Base-by-base conservation (phyloP, 139 green algal species). In the Deuterostichococcus epilithicus region DNA sequence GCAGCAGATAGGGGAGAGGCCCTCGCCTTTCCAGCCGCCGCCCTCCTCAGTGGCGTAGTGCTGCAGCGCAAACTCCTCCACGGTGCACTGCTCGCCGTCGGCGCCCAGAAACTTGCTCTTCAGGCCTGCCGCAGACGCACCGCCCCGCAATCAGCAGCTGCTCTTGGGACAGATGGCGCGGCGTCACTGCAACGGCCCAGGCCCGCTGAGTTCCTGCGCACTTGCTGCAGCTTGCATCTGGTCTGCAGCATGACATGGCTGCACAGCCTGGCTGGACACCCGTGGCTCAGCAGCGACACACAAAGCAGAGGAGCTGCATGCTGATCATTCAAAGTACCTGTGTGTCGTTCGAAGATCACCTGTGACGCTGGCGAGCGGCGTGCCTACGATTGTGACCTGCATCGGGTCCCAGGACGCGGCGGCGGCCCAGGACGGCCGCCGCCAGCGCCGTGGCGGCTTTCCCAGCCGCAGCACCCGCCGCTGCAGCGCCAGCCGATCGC, bases 41-140 rank as follows among this genome's bases (percentile, higher is more conserved):
- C 78, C 82, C 38, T 87, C 90, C 2, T 86, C 26, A 30, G 76
- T 82, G 36, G 83, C 87, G 78, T 97, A 97, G 84, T 93, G 83
- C 83, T 93, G 82, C 80, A 97, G 84, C 0, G 89, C 91, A 71
- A 96, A 78, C 70, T 89, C 76, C 77, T 97, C 92, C 72, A 97
- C 92, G 1, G 37, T 65, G 38, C 75, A 84, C 58, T 84, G 73
- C 74, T 74, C 52, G 18, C 80, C 82, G 5, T 86, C 74, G 13
- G 79, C 58, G 6, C 81, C 76, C 42, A 72, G 73, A 22, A 87
- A 93, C 39, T 67, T 76, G 80, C 79, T 89, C 79, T 90, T 93
- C 26, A 71, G 28, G 15, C 87, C 83, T 5, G 75, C 69, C n/a
- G 26, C 72, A 44, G 44, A 71, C 33, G 73, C 78, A 82, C 52